Conservation (phyloP, 2,329 filamentous ascomycete species). For the Macrophomina tecta region DNA sequence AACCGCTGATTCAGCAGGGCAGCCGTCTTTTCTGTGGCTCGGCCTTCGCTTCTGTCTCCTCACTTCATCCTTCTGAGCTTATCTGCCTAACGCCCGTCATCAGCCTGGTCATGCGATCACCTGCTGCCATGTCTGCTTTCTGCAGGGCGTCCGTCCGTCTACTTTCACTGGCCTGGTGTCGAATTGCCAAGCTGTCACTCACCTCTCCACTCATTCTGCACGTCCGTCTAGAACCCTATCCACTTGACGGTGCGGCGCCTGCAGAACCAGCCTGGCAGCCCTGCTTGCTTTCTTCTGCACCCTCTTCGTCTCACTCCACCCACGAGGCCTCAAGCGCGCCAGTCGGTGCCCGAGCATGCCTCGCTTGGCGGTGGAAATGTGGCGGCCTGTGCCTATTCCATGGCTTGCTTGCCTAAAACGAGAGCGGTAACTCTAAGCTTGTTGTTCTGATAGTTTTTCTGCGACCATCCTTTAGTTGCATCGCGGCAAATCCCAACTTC, state of each 20-base stretch:
- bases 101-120: slow-evolving; percentile 9
- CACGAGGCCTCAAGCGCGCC: background rate
- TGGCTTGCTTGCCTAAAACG: background rate
- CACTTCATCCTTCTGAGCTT: slow-evolving; percentile 7
- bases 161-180: background rate
- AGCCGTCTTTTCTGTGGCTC: background rate
- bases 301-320: background rate
- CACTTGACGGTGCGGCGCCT: background rate
- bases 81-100: slow-evolving; percentile 22
- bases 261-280: background rate
- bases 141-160: background rate
- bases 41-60: slow-evolving; percentile 8
- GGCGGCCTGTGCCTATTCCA: background rate
- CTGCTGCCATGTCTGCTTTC: background rate
- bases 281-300: background rate
- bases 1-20: background rate
- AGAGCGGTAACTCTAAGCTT: slow-evolving; percentile 2
- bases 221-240: slow-evolving; percentile 2
- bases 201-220: background rate
- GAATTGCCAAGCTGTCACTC: background rate
- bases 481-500: slow-evolving; percentile 6
- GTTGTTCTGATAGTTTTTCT: background rate
- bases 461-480: background rate
- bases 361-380: background rate
- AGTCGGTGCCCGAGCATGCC: background rate